These are phyloP conservation scores for Ustilago bromivora DNA, from an alignment of 1,284 basidiomycete species.

Conservation along the genomic window DNA sequence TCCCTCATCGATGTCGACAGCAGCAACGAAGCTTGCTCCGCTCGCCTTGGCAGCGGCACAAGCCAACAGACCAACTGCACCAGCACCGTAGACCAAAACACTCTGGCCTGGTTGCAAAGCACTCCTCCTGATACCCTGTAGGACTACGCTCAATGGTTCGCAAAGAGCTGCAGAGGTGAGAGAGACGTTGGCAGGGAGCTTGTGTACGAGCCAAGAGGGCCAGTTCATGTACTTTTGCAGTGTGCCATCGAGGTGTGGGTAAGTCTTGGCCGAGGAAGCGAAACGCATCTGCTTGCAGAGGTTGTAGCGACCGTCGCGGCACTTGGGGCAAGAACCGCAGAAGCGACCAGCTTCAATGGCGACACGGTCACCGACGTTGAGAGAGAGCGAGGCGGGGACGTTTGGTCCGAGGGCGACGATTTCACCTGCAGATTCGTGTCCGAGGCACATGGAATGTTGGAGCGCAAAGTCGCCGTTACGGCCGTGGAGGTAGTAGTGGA, in stretches of 20 bases:
- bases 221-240: constrained; percentile 89
- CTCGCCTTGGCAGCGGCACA: constrained; percentile 71
- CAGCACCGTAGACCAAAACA: constrained; percentile 89
- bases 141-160: constrained; percentile 88
- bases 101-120: constrained; percentile 75
- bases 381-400: constrained; percentile 71
- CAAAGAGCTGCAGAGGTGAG: constrained; percentile 86
- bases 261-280: constrained; percentile 87
- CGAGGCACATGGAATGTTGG: constrained; percentile 81
- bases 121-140: constrained; percentile 83
- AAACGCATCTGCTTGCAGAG: constrained; percentile 88
- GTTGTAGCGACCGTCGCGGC: constrained; percentile 85
- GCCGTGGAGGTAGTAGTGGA: constrained; percentile 64
- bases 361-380: constrained; percentile 86
- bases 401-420: constrained; percentile 76
- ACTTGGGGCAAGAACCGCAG: constrained; percentile 76
- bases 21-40: constrained; percentile 60
- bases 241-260: constrained; percentile 92
- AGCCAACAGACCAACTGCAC: constrained; percentile 89
- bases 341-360: constrained; percentile 93
- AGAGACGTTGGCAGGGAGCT: constrained; percentile 80
- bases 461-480: constrained; percentile 93
- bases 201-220: constrained; percentile 84
- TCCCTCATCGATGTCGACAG: constrained; percentile 54
- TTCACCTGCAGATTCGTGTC: constrained; percentile 89